phyloP scores from a whole-genome alignment of 768 basidiomycete genomes.

The Pholiota molesta region DNA sequence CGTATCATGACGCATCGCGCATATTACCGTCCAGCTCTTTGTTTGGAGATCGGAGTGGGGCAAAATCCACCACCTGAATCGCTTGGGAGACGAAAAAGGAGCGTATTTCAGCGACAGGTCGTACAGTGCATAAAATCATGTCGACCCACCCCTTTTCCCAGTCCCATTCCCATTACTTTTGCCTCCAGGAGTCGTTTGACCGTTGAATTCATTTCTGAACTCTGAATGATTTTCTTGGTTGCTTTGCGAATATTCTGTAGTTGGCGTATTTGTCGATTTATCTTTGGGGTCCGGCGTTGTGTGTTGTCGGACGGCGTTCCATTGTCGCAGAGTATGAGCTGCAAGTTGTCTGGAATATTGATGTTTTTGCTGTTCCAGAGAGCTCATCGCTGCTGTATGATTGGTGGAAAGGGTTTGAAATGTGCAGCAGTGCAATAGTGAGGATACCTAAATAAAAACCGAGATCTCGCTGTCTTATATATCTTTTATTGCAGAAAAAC shows the following conservation, averaged over 20 bases:
- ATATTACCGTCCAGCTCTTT: not conserved
- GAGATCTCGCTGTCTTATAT: conserved; percentile 19
- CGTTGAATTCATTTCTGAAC: not conserved
- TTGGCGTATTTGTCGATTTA: conserved; percentile 1
- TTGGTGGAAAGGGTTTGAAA: conserved; percentile 5
- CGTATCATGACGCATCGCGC: not conserved
- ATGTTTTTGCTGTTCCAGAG: conserved; percentile 39
- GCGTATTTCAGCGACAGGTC: not conserved
- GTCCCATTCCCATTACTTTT: not conserved
- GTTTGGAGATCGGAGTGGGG: conserved; percentile 10
- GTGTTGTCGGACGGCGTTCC: conserved; percentile 33
- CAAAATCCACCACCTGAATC: conserved; percentile 20
- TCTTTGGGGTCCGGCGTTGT: conserved; percentile 7
- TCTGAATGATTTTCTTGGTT: not conserved
- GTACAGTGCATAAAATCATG: not conserved
- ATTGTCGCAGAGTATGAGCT: conserved; percentile 45
- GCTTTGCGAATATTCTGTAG: not conserved
- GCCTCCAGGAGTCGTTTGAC: conserved; percentile 7
- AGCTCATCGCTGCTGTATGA: conserved; percentile 22
- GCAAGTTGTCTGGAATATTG: conserved; percentile 44
- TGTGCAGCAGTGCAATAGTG: conserved; percentile 3
- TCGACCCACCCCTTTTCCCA: conserved; percentile 9
- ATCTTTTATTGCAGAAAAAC: conserved; percentile 9
- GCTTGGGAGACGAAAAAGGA: not conserved
- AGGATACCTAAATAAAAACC: not conserved